phyloP scores from a whole-genome alignment of 169 alveolate genomes.

The Plasmodium coatneyi region DNA sequence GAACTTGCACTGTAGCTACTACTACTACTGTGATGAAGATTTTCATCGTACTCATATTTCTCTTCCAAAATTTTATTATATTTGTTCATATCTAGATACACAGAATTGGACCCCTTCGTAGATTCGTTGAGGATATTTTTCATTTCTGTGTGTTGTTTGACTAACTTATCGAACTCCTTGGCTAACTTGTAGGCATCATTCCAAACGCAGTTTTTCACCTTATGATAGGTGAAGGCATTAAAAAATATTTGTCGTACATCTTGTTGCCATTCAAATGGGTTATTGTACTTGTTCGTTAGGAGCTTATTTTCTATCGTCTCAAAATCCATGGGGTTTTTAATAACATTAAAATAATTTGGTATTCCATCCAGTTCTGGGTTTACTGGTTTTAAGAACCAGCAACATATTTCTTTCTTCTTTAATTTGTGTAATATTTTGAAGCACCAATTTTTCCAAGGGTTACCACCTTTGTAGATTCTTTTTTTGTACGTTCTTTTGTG shows the following conservation, averaged over 20 bases:
- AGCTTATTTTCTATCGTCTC: conserved; percentile 84
- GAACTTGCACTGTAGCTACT: conserved; percentile 3
- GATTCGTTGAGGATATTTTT: conserved; percentile 25
- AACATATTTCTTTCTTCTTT: conserved; percentile 75
- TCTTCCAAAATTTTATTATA: conserved; percentile 60
- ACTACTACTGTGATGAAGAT: conserved; percentile 1
- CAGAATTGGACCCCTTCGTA: conserved; percentile 47
- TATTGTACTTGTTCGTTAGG: conserved; percentile 83
- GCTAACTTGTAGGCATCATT: conserved; percentile 76
- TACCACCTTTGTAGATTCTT: conserved; percentile 68
- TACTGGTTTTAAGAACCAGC: conserved; percentile 92
- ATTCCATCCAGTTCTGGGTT: conserved; percentile 92
- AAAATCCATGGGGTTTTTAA: conserved; percentile 86
- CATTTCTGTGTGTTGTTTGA: conserved; percentile 62
- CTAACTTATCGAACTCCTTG: conserved; percentile 76
- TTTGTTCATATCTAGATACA: conserved; percentile 75
- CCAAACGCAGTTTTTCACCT: conserved; percentile 74
- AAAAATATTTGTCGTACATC: conserved; percentile 91
- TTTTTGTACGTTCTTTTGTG: conserved; percentile 61
- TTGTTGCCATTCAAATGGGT: conserved; percentile 93
- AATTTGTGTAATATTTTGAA: conserved; percentile 79
- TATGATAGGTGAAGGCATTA: conserved; percentile 86
- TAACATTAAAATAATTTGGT: conserved; percentile 86
- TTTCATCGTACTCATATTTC: conserved; percentile 46
- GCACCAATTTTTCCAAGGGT: conserved; percentile 77